Evolutionary conservation across 345 rosid genomes (phyloP), one percentile per base, ranked within the genome.

Genomic region (Heritiera littoralis): DNA sequence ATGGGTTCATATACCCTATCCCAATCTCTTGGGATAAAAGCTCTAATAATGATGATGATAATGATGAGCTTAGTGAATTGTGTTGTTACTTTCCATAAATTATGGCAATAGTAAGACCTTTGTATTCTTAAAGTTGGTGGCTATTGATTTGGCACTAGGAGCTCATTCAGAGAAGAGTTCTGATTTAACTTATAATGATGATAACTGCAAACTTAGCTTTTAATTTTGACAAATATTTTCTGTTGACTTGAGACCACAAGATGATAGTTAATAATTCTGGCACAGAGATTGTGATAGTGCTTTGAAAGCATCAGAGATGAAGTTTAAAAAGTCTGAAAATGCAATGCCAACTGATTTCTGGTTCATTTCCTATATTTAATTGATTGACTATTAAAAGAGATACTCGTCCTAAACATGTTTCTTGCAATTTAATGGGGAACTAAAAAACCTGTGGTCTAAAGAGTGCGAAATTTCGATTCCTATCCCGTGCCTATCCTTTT

Each of bases 151-250:
- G 71, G 51, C 74, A 28, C 13, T 28, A 12, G 28, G 4, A 20
- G 41, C 59, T 49, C 13, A 70, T 28, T 70, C 5, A 6, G 43
- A 54, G 2, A 71, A 71, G 49, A 28, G 13, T 49, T 71, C 3
- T 71, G 43, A 71, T 71, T 17, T 14, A 70, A 48, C 20, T 49
- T 49, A 30, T 51, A 48, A 48, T 48, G 74, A 13, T 70, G 58
- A 13, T 49, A 48, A 48, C 48, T 30, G 6, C 7, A 30, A 49
- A 48, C 59, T 49, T 30, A 20, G 59, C 75, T 71, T 49, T 30
- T 3, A 8, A 3, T 71, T 49, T 13, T 71, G 59, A 49, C 20
- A 71, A 49, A 28, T 49, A 28, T 15, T 49, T 71, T 43, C 0
- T 6, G 17, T n/a, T 45, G 32, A 68, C 35, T 40, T 66, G 13